Conservation (phyloP, 139 green algal genomes). For the Ettlia oleoabundans region DNA sequence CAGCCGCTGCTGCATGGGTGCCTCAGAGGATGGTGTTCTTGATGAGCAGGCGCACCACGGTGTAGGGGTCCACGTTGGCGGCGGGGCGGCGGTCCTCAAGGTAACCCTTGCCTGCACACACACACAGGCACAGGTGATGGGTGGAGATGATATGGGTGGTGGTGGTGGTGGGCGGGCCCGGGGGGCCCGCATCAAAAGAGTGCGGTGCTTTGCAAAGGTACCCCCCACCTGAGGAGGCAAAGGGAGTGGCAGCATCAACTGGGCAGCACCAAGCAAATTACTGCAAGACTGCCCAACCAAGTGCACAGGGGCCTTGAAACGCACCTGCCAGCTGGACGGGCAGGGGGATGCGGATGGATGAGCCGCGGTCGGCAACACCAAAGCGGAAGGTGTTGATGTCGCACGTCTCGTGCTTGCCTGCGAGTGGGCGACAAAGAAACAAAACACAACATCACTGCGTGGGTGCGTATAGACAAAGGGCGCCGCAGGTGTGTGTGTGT, state of each 20-base stretch:
- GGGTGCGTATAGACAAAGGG: neutral
- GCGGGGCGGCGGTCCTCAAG: conserved; percentile 87
- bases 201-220: too few relatives aligned
- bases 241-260: too few relatives aligned
- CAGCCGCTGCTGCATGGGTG: neutral
- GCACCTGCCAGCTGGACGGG: conserved; percentile 71
- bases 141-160: neutral
- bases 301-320: neutral
- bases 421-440: neutral
- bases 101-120: conserved; percentile 67
- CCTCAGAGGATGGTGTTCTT: conserved; percentile 56
- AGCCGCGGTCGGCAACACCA: conserved; percentile 85
- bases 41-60: conserved; percentile 80
- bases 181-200: too few relatives aligned
- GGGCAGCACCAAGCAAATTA: too few relatives aligned
- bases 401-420: conserved; percentile 89
- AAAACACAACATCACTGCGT: too few relatives aligned
- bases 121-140: neutral
- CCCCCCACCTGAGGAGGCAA: too few relatives aligned
- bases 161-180: neutral
- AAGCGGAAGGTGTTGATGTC: conserved; percentile 90
- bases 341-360: conserved; percentile 89
- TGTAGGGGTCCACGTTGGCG: conserved; percentile 86
- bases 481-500: too few relatives aligned
- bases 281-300: neutral